These are phyloP conservation scores for Spatholobus suberectus DNA, from an alignment of 306 rosid genomes.

Conservation along the genomic window DNA sequence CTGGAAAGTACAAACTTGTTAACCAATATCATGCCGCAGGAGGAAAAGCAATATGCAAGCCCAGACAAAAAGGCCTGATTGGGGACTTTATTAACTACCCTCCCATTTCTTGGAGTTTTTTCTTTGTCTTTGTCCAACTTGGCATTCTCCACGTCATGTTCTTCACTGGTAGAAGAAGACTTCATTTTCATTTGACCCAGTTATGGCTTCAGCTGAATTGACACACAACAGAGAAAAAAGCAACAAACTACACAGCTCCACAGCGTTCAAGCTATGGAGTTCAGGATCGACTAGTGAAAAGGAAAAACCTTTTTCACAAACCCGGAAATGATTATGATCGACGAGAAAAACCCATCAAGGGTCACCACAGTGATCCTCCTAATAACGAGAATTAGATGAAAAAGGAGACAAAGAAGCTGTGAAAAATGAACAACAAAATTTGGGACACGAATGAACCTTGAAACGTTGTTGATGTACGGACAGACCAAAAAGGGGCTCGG, in stretches of 20 bases:
- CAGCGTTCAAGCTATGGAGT: conserved; percentile 18
- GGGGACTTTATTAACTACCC: conserved; percentile 55
- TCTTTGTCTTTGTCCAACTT: conserved; percentile 66
- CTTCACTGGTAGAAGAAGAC: conserved; percentile 57
- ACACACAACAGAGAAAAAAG: background rate
- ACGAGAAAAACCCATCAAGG: conserved; percentile 42
- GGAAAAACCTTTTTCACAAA: conserved; percentile 30
- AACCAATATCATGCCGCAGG: conserved; percentile 92
- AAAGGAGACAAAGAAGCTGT: background rate
- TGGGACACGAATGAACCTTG: conserved; percentile 17
- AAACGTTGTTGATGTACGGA: conserved; percentile 28
- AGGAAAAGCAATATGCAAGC: conserved; percentile 86
- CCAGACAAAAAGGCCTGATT: conserved; percentile 94
- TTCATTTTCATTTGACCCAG: conserved; percentile 58
- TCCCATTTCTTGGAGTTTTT: conserved; percentile 48
- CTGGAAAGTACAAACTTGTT: conserved; percentile 94
- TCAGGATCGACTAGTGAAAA: conserved; percentile 21
- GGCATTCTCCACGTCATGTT: conserved; percentile 72
- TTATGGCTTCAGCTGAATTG: background rate
- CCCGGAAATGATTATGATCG: conserved; percentile 25
- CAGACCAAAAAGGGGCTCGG: background rate
- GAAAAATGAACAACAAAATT: background rate
- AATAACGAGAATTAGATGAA: conserved; percentile 26
- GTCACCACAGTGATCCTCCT: conserved; percentile 13
- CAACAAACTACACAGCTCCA: conserved; percentile 16